phyloP scores from a whole-genome alignment of 2,329 filamentous ascomycete species.

The Trichophyton schoenleinii region DNA sequence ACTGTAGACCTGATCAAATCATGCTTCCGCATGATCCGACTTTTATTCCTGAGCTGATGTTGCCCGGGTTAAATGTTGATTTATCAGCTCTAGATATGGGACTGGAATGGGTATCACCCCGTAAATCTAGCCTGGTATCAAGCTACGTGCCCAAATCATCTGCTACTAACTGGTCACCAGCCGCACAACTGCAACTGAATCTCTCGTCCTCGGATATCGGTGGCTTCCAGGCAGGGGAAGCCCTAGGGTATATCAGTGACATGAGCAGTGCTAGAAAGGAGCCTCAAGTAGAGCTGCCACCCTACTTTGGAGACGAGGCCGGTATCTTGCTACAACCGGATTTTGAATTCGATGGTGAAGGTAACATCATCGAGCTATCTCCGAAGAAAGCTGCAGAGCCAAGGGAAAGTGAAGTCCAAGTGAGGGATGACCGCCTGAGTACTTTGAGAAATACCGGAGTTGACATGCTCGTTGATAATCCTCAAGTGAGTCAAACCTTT shows the following conservation, averaged over 20 bases:
- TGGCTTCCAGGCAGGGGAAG: constrained; percentile 21
- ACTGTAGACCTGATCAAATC: constrained; percentile 58
- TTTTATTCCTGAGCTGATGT: constrained; percentile 55
- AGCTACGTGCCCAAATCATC: constrained; percentile 24
- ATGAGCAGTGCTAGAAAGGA: constrained; percentile 25
- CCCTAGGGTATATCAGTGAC: constrained; percentile 32
- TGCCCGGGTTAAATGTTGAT: constrained; percentile 49
- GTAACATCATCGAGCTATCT: constrained; percentile 42
- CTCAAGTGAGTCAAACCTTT: not conserved
- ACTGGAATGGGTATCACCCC: constrained; percentile 22
- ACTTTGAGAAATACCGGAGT: not conserved
- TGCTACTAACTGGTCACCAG: constrained; percentile 15
- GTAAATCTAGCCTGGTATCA: constrained; percentile 23
- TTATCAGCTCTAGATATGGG: constrained; percentile 34
- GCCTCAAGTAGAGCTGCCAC: constrained; percentile 18
- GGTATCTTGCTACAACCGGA: constrained; percentile 41
- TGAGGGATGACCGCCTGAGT: not conserved
- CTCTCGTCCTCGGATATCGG: constrained; percentile 39
- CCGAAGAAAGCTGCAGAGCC: constrained; percentile 2
- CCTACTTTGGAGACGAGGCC: constrained; percentile 30
- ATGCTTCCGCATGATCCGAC: constrained; percentile 69
- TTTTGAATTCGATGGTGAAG: constrained; percentile 51
- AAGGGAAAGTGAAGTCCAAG: not conserved
- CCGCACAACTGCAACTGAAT: constrained; percentile 28
- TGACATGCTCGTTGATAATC: not conserved